Conservation (phyloP, 352 stramenopile species). For the Globisporangium nunn region DNA sequence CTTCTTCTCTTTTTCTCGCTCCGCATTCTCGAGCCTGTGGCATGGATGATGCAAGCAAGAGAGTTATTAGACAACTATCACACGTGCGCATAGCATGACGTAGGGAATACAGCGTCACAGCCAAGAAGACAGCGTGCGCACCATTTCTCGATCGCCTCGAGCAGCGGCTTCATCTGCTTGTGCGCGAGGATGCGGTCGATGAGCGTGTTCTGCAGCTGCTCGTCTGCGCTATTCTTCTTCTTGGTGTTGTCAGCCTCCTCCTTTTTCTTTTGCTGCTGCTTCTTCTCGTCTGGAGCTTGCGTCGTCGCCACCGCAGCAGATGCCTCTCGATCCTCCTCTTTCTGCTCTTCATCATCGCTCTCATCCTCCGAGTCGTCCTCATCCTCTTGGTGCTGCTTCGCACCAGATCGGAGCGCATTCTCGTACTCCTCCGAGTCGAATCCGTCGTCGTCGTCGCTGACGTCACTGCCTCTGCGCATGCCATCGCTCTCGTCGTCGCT, state of each 20-base stretch:
- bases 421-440: conserved; percentile 44
- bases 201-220: conserved; percentile 26
- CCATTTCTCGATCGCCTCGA: conserved; percentile 45
- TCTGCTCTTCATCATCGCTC: conserved; percentile 2
- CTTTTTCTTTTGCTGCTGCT: not conserved
- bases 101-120: not conserved
- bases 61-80: not conserved
- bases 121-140: conserved; percentile 2
- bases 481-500: conserved; percentile 20
- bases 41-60: not conserved
- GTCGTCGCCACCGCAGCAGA: not conserved
- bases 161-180: conserved; percentile 58
- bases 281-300: not conserved
- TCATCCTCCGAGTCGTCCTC: conserved; percentile 2
- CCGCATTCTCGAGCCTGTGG: conserved; percentile 37
- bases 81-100: not conserved
- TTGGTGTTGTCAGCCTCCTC: conserved; percentile 2
- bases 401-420: conserved; percentile 2
- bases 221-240: conserved; percentile 1
- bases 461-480: not conserved
- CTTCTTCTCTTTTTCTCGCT: conserved; percentile 55
- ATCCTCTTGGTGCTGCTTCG: not conserved
- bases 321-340: not conserved
- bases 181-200: conserved; percentile 59
- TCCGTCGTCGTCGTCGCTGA: conserved; percentile 22